phyloP scores from a whole-genome alignment of 2,329 filamentous ascomycete genomes.

The Lachnellula suecica region DNA sequence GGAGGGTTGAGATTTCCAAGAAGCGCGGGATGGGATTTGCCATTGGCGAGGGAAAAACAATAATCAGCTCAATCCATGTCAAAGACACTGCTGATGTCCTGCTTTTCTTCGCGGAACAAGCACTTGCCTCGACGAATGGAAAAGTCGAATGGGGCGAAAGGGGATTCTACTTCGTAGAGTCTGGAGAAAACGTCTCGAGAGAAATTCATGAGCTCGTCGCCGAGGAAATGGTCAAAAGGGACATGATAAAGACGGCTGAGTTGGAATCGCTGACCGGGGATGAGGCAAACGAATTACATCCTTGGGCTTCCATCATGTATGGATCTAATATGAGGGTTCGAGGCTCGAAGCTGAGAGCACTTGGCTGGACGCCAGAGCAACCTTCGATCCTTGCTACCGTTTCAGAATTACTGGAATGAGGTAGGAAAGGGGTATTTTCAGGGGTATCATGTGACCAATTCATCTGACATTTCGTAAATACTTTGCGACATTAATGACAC shows the following conservation, averaged over 20 bases:
- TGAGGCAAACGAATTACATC: constrained; percentile 14
- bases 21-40: constrained; percentile 46
- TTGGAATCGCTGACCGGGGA: constrained; percentile 16
- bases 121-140: constrained; percentile 38
- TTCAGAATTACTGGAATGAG: neutral
- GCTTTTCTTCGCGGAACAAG: constrained; percentile 49
- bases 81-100: constrained; percentile 52
- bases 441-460: no score
- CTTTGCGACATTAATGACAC: no score
- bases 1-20: constrained; percentile 43
- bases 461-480: no score
- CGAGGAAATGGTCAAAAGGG: constrained; percentile 46
- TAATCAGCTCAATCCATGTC: constrained; percentile 50
- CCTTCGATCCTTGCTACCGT: neutral
- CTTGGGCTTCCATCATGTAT: constrained; percentile 14
- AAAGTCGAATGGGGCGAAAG: constrained; percentile 47
- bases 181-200: constrained; percentile 49
- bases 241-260: constrained; percentile 36
- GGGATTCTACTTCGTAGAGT: constrained; percentile 58
- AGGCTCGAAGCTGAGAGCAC: constrained; percentile 1
- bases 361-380: constrained; percentile 14
- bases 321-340: constrained; percentile 18
- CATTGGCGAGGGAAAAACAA: constrained; percentile 49
- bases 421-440: no score
- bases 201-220: constrained; percentile 45